phyloP scores from a whole-genome alignment of 1,139 yeast genomes.

The Blastobotrys niveus region DNA sequence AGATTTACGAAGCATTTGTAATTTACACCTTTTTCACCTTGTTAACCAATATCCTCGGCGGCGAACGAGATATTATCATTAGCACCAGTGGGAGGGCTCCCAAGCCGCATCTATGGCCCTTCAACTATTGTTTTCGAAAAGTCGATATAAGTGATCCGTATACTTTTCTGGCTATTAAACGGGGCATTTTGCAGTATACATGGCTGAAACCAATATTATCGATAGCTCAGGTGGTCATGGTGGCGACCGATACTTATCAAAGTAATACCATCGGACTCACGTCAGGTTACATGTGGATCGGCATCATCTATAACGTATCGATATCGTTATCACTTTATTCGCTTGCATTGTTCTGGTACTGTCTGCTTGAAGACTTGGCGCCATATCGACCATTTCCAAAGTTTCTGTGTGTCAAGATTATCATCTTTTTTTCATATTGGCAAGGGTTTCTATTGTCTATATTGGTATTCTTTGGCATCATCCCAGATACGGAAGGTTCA shows the following conservation, averaged over 20 bases:
- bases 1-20: conserved; percentile 92
- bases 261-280: conserved; percentile 44
- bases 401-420: conserved; percentile 84
- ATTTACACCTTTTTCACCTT: conserved; percentile 87
- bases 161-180: conserved; percentile 66
- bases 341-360: conserved; percentile 88
- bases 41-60: conserved; percentile 80
- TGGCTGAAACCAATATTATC: conserved; percentile 88
- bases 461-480: conserved; percentile 49
- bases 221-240: conserved; percentile 48
- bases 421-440: conserved; percentile 96
- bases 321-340: conserved; percentile 80
- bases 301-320: conserved; percentile 66
- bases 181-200: conserved; percentile 88
- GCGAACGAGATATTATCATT: conserved; percentile 78
- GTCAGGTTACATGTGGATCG: conserved; percentile 61
- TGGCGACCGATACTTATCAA: conserved; percentile 43
- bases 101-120: conserved; percentile 53
- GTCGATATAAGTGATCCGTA: conserved; percentile 84
- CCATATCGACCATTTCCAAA: conserved; percentile 89
- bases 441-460: conserved; percentile 73
- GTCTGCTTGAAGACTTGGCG: conserved; percentile 65
- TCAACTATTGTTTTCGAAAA: conserved; percentile 49
- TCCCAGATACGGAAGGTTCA: conserved; percentile 33
- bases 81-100: conserved; percentile 71